Base-by-base conservation (phyloP, 495 filamentous ascomycete genomes). In the Chaetomidium leptoderma region DNA sequence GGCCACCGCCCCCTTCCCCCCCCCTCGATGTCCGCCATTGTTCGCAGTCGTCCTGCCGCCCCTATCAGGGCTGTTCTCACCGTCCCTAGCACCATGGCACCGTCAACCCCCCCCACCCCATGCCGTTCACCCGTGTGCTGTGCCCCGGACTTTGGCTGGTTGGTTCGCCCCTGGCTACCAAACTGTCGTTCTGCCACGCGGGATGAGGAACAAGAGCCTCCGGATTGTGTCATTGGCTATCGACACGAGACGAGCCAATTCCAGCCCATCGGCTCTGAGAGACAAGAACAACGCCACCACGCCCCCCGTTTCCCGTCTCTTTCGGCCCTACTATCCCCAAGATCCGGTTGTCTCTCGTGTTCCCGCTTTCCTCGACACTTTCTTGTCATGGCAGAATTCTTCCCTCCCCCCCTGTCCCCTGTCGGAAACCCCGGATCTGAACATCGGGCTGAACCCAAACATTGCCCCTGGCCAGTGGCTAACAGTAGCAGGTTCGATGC, bases 121-220 rank as follows among this genome's bases (percentile, higher is more conserved):
- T 65, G 52, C 61, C 55, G 57, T 61, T 63, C 63, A 63, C n/a
- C 65, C 65, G 63, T 55, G 63, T 55, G 48, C 65, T 63, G 59
- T 57, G 21, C 44, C 35, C 46, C 26, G 49, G 53, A 33, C 43
- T 35, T 27, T 39, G 19, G 32, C 35, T 43, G 39, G 24, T 5
- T 55, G 33, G 43, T 26, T 26, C 21, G 16, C 30, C 55, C 33
- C 47, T 36, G 43, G 33, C 33, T 33, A 56, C 30, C 44, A 21
- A n/a, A 40, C 13, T 3, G 11, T 47, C 27, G 10, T 48, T 24
- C 42, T 33, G 32, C 32, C 35, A 11, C 6, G 5, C 43, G 44
- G 45, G 45, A 26, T 49, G 32, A 51, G 51, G 56, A 55, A 16
- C 43, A 14, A 29, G 36, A 55, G 21, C 26, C 30, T 45, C 53